Evolutionary conservation across 2,329 filamentous ascomycete species (phyloP), one percentile per base, ranked within the genome.

Genomic region (Cryphonectria radicalis): DNA sequence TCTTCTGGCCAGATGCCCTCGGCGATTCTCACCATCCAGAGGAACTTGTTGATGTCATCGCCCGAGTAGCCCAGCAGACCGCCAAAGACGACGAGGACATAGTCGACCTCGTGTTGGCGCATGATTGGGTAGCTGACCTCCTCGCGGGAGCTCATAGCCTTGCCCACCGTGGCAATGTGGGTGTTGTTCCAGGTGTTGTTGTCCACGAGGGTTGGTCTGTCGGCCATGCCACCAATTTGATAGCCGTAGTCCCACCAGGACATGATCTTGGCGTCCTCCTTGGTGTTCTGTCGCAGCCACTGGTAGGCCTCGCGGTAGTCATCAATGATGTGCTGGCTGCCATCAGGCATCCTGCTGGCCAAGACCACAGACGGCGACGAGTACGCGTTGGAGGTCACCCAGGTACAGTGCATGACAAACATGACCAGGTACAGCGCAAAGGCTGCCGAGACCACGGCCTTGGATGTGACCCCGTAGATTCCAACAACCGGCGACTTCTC

Each of bases 101-200:
- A 99, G 83, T 99, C 95, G 3, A 99, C 96, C 83, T 99, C 96
- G 79, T 99, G 96, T 82, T 98, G 94, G 76, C 95, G 92, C 89
- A 99, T 95, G 80, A 99, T 99, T 3, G 94, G 94, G 82, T 99
- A 99, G 84, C 94, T 97, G 82, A 98, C 95, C 82, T 99, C 97
- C 82, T 99, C 96, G 63, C 93, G 88, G 10, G 95, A 98, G 84
- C 93, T 96, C 96, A 99, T 98, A 59, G 96, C 96, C 85, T 99
- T 99, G 79, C 96, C 96, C 71, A 99, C 96, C 19, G 96, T 99
- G 68, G 96, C 96, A 83, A 99, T 99, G 81, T 99, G 96, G 10
- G 96, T 99, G 86, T 99, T 99, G 87, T 99, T 99, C 96, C 96
- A 99, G 2, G 96, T 99, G 85, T 99, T 99, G 87, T 99, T 99